Conservation (phyloP, 129 eudicot species). For the Flaveria linearis region DNA sequence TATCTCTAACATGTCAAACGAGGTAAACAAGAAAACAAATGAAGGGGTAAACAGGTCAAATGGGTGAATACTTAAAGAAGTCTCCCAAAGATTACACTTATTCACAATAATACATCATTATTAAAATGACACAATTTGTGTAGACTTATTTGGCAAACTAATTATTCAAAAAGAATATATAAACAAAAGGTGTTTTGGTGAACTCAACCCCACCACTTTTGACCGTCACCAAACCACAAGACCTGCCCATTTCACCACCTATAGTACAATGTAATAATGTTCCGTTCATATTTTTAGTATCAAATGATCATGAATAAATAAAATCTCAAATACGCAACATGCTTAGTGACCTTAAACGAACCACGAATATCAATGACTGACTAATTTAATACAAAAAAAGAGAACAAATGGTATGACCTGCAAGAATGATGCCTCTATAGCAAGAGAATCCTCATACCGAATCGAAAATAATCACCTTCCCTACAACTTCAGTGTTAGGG, state of each 20-base stretch:
- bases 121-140: background rate
- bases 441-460: constrained; percentile 99
- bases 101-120: background rate
- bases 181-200: background rate
- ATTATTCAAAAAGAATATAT: background rate
- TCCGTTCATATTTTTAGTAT: background rate
- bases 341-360: constrained; percentile 12
- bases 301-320: background rate
- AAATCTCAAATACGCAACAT: constrained; percentile 17
- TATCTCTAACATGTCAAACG: background rate
- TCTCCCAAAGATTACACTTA: background rate
- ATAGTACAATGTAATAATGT: background rate
- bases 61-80: background rate
- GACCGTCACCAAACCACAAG: background rate
- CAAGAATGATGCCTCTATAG: constrained; percentile 93
- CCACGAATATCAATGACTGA: constrained; percentile 2
- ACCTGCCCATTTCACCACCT: background rate
- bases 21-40: background rate
- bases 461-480: constrained; percentile 95
- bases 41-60: background rate
- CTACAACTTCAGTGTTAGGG: constrained; percentile 79
- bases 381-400: background rate
- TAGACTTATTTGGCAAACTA: background rate
- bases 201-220: background rate
- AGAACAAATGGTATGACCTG: constrained; percentile 54